Base-by-base conservation (phyloP, 768 basidiomycete species). In the Kwoniella sp. region DNA sequence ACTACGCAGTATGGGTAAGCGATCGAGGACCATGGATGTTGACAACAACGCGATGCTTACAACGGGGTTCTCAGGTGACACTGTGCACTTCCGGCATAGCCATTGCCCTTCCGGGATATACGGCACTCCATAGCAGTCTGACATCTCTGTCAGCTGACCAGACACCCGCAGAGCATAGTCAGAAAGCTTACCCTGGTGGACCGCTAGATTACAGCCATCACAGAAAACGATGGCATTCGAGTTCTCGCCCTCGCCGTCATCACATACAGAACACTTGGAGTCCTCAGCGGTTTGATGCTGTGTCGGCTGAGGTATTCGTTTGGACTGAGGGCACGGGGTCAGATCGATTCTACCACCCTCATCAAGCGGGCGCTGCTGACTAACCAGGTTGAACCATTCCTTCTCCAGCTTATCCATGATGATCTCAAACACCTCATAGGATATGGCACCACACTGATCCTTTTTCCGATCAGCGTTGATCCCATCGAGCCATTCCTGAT, bases 71-170 rank as follows among this genome's bases (percentile, higher is more conserved):
- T 96, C 93, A 0, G 95, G 95, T 1, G 90, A 93, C 9, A 98
- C 91, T 0, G 91, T 96, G 67, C 95, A 99, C 75, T 99, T 99
- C 39, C 95, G 79, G 73, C 95, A 99, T 28, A 99, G 81, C 95
- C 95, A 99, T 73, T 99, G 95, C 1, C 95, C 95, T 77, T 99
- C 95, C 0, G 95, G 95, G 53, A 99, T 96, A 70, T 99, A 99
- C 10, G 95, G 95, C 1, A 99, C 90, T 17, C 95, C 95, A 67
- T 99, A 99, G 68, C 95, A 99, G 71, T 99, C 95, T 95, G 53
- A 12, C 15, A 22, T 7, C 7, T 20, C 3, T 3, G 25, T 42
- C 4, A 42, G 41, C 41, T 4, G 5, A 26, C 12, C 41, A 3
- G 14, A 38, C 14, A 7, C 19, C 19, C 2, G 5, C 11, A 28